Conservation (phyloP, 768 basidiomycete species). For the Lentinus tigrinus region DNA sequence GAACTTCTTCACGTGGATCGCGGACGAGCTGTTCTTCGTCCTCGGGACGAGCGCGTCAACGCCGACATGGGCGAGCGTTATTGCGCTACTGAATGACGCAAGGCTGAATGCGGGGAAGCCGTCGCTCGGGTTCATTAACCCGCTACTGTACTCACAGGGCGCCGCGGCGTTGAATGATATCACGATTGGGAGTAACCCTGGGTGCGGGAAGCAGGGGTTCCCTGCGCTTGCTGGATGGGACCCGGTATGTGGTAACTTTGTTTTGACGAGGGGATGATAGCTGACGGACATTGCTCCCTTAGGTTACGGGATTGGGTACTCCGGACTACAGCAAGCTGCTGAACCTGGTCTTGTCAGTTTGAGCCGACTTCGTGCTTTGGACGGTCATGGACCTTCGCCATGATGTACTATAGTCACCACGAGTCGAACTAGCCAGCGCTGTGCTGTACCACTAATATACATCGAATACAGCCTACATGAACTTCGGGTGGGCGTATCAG, state of each 20-base stretch:
- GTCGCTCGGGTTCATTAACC: constrained; percentile 34
- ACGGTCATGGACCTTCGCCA: too few species aligned
- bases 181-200: too few species aligned
- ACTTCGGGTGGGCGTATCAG: too few species aligned
- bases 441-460: too few species aligned
- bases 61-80: constrained; percentile 32
- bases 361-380: too few species aligned
- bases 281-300: neutral
- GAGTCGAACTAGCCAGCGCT: too few species aligned
- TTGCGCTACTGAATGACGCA: constrained; percentile 33
- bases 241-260: too few species aligned
- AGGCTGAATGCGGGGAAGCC: constrained; percentile 26
- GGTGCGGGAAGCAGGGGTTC: constrained; percentile 28
- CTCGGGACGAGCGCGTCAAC: constrained; percentile 32
- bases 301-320: constrained; percentile 62
- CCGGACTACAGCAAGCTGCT: constrained; percentile 44
- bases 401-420: too few species aligned
- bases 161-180: too few species aligned
- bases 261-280: neutral
- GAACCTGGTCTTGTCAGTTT: too few species aligned
- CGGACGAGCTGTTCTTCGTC: constrained; percentile 15
- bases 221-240: constrained; percentile 26
- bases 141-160: constrained; percentile 7
- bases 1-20: constrained; percentile 26
- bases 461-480: too few species aligned